Percentiles rank a stretch among this genome's conserved stretches.
Conservation (phyloP, 1,284 basidiomycete genomes). For the Malassezia cuniculi region DNA sequence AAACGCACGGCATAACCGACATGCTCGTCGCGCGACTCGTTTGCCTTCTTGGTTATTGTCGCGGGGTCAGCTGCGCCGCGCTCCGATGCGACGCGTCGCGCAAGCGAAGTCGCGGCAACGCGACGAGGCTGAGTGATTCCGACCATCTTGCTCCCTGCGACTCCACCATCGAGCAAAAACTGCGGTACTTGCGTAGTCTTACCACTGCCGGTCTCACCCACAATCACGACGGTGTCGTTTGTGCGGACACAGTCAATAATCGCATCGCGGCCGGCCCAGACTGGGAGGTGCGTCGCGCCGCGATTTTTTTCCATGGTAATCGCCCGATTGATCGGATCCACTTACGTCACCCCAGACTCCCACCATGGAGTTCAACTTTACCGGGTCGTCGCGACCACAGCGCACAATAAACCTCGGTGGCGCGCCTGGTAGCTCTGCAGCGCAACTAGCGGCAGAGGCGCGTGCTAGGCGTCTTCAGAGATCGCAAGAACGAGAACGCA, state of each 20-base stretch:
- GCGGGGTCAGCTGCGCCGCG: slow-evolving; percentile 51
- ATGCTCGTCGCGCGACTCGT: slow-evolving; percentile 35
- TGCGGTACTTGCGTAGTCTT: slow-evolving; percentile 62
- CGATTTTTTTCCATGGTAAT: not conserved
- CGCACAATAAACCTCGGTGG: slow-evolving; percentile 12
- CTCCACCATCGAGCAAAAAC: slow-evolving; percentile 60
- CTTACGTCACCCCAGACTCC: slow-evolving; percentile 6
- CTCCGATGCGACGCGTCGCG: slow-evolving; percentile 74
- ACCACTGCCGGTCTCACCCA: slow-evolving; percentile 93
- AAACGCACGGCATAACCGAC: slow-evolving; percentile 95
- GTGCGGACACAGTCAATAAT: slow-evolving; percentile 45
- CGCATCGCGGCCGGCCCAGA: slow-evolving; percentile 26
- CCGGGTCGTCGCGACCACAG: slow-evolving; percentile 9
- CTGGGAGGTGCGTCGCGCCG: slow-evolving; percentile 23
- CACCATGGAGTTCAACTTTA: slow-evolving; percentile 16
- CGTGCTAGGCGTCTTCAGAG: slow-evolving; percentile 5
- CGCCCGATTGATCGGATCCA: slow-evolving; percentile 1
- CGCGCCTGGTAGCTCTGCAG: not conserved
- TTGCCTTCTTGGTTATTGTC: slow-evolving; percentile 1
- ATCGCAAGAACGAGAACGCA: not conserved
- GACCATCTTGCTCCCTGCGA: slow-evolving; percentile 24
- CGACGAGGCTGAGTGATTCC: slow-evolving; percentile 71
- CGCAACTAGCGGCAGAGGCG: slow-evolving; percentile 6
- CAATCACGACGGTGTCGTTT: slow-evolving; percentile 76
- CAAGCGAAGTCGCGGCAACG: slow-evolving; percentile 85